Conservation (phyloP, 352 stramenopile species). For the Pythium graminicola region DNA sequence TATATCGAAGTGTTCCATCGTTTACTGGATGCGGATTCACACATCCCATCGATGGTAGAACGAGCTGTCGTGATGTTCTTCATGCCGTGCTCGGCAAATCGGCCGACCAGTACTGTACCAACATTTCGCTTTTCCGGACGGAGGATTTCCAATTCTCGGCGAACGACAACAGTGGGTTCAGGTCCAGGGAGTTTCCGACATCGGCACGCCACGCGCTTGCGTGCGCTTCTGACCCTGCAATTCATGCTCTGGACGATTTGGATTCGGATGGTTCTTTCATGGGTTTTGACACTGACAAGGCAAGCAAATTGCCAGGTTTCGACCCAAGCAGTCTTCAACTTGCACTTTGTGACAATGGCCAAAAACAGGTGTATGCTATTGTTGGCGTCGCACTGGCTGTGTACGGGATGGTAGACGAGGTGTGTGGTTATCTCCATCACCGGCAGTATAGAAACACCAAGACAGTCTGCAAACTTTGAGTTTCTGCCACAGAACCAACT, state of each 20-base stretch:
- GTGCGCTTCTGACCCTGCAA: slow-evolving; percentile 1
- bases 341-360: slow-evolving; percentile 1
- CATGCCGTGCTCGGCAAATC: no score
- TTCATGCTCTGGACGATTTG: no score
- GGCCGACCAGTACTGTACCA: no score
- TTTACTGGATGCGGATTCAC: no score
- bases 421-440: slow-evolving; percentile 3
- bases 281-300: neutral
- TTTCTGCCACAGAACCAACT: neutral
- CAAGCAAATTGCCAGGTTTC: neutral
- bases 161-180: neutral
- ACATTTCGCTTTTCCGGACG: neutral
- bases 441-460: neutral
- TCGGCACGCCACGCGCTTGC: slow-evolving; percentile 5
- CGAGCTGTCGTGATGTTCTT: no score
- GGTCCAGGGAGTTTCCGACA: neutral
- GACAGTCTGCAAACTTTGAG: neutral
- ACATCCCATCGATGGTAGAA: no score
- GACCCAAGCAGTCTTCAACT: slow-evolving; percentile 13
- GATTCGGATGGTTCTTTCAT: neutral
- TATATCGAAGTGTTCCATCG: no score
- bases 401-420: slow-evolving; percentile 9
- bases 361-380: slow-evolving; percentile 8
- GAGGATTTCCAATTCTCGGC: neutral
- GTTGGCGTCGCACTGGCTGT: neutral